Percentiles rank a stretch among this genome's conserved stretches.
phyloP scores from a whole-genome alignment of 192 early-diverging fungal species.

The Linnemannia hyalina region DNA sequence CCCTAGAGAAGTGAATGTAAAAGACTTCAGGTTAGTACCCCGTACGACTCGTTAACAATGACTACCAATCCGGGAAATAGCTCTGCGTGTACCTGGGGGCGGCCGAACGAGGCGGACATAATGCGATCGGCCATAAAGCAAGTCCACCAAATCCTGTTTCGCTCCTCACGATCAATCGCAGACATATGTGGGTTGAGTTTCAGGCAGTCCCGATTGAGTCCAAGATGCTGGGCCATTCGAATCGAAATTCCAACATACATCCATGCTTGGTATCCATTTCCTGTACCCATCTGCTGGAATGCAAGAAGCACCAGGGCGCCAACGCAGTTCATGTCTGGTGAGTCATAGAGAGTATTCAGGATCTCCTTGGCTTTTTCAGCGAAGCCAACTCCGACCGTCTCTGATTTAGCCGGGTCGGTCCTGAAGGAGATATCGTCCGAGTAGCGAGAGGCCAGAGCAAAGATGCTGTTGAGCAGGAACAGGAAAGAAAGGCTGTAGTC shows the following conservation, averaged over 20 bases:
- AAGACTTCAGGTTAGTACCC: not conserved
- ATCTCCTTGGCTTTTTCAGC: conserved; percentile 79
- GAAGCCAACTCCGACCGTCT: conserved; percentile 68
- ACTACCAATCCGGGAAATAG: not conserved
- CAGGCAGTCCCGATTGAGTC: conserved; percentile 64
- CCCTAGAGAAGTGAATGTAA: conserved; percentile 28
- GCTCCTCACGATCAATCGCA: conserved; percentile 63
- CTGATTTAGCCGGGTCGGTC: conserved; percentile 39
- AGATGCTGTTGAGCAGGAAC: conserved; percentile 65
- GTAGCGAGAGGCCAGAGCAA: conserved; percentile 62
- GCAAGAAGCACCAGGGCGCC: conserved; percentile 74
- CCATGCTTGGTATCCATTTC: conserved; percentile 76
- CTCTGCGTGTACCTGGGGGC: conserved; percentile 62
- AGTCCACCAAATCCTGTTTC: conserved; percentile 82
- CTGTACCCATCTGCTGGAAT: conserved; percentile 77
- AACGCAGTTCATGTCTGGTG: conserved; percentile 68
- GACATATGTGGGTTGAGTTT: conserved; percentile 57
- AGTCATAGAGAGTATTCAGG: conserved; percentile 76
- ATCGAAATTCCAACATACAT: conserved; percentile 69
- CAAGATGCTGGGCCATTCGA: conserved; percentile 72
- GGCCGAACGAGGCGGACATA: conserved; percentile 75
- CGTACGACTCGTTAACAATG: no score
- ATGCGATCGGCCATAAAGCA: conserved; percentile 81
- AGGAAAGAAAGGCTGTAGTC: conserved; percentile 59
- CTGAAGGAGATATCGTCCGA: conserved; percentile 60